Conservation (phyloP, 805 yeast genomes). For the Lachancea cidri region DNA sequence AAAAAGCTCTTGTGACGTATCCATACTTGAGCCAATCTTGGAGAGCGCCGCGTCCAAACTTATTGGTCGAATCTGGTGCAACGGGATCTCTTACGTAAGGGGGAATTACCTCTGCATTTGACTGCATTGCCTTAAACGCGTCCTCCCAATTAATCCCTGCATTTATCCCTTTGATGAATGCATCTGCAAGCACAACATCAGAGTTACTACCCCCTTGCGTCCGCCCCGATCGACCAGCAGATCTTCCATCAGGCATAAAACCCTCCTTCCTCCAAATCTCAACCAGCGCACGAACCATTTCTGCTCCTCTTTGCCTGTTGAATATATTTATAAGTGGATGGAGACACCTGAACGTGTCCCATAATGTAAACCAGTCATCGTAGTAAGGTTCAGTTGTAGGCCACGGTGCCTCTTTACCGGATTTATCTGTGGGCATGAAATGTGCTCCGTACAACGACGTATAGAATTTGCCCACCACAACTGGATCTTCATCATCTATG, state of each 20-base stretch:
- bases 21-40: constrained; percentile 34
- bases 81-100: constrained; percentile 26
- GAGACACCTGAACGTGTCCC: constrained; percentile 37
- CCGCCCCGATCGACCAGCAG: constrained; percentile 35
- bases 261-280: constrained; percentile 33
- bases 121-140: constrained; percentile 32
- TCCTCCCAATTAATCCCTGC: constrained; percentile 28
- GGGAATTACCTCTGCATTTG: constrained; percentile 35
- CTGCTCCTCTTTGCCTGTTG: constrained; percentile 27
- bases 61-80: constrained; percentile 30
- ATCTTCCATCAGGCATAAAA: constrained; percentile 36
- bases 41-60: constrained; percentile 35
- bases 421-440: constrained; percentile 31
- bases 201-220: constrained; percentile 38
- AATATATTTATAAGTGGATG: constrained; percentile 33
- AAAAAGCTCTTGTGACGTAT: constrained; percentile 30
- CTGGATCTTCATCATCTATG: constrained; percentile 15
- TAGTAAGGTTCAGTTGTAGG: constrained; percentile 24
- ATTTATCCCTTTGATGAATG: constrained; percentile 28
- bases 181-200: constrained; percentile 36
- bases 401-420: constrained; percentile 19
- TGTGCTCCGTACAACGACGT: constrained; percentile 31
- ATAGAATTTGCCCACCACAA: constrained; percentile 15
- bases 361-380: constrained; percentile 36
- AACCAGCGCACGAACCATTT: constrained; percentile 28